Conservation (phyloP, 1,139 yeast genomes). For the Saccharomyces hybrid region DNA sequence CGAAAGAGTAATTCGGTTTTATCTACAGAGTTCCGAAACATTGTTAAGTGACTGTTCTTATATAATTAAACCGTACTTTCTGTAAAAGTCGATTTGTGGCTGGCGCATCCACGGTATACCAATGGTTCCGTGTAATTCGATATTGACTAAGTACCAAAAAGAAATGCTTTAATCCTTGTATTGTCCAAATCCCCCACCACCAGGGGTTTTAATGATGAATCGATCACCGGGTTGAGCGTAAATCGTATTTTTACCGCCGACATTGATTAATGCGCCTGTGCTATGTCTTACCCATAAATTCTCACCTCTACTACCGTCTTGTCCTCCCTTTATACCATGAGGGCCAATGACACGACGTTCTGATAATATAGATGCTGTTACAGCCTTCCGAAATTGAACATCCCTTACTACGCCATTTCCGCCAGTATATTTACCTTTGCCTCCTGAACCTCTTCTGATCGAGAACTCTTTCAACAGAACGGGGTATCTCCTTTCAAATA, state of each 20-base stretch:
- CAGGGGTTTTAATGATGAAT: constrained; percentile 47
- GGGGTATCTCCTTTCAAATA: constrained; percentile 60
- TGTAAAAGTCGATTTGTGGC: too few relatives aligned
- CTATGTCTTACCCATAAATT: constrained; percentile 46
- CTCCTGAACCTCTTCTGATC: too few relatives aligned
- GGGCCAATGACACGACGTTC: constrained; percentile 57
- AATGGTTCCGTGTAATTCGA: too few relatives aligned
- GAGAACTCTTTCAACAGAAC: constrained; percentile 50
- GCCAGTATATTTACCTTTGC: constrained; percentile 47
- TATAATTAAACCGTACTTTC: too few relatives aligned
- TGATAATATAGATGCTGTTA: constrained; percentile 52
- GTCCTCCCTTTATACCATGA: constrained; percentile 56
- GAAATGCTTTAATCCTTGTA: too few relatives aligned
- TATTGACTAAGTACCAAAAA: too few relatives aligned
- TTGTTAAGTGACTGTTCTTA: too few relatives aligned
- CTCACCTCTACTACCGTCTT: constrained; percentile 50
- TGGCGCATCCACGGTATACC: too few relatives aligned
- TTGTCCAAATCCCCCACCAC: constrained; percentile 53
- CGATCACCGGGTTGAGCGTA: constrained; percentile 47
- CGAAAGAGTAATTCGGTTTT: too few relatives aligned
- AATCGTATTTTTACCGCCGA: constrained; percentile 55
- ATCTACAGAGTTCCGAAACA: too few relatives aligned
- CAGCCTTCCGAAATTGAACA: constrained; percentile 49
- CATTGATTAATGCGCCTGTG: constrained; percentile 34
- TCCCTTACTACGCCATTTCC: constrained; percentile 68